Evolutionary conservation across 1,284 basidiomycete genomes (phyloP), one percentile per base, ranked within the genome.

Genomic region (Trametes versicolor): DNA sequence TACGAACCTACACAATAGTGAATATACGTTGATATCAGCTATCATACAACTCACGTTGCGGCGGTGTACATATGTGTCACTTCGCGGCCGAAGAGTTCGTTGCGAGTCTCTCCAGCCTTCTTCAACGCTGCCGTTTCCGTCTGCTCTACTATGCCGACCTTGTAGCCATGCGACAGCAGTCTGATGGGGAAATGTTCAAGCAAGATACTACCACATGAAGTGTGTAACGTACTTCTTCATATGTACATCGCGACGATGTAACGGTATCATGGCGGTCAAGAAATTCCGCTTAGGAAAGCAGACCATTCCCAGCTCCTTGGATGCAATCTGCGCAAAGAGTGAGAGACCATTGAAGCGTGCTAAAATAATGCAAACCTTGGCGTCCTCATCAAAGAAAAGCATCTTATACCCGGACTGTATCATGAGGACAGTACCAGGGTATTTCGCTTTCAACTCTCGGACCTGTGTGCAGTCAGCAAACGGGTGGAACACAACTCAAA

Each of bases 91-190:
- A 99, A 99, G 0, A 94, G 90, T 0, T 87, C 84, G 73, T 92
- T 94, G 54, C 90, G 85, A 68, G 91, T 97, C 62, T 95, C 93
- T 62, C 95, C 86, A 3, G 85, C 89, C 76, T 97, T 98, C 80
- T 99, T 99, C 59, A 99, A 83, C 0, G 97, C 97, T 0, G 97
- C 95, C 0, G 97, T 99, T 79, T 99, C 97, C 3, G 85, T 88
- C 77, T 99, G 97, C n/a, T 91, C 86, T 0, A 98, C 90, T 13
- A 99, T 89, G 12, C 97, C 97, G 55, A 99, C 88, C 78, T 95
- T 94, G 76, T 96, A 85, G 0, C 97, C 97, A 60, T 90, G 87
- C 0, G 93, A 90, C 48, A 99, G 85, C 37, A 99, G 84, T 69
- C 94, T 96, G 56, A 5, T 15, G 25, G 10, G 13, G 10, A 23